These are phyloP conservation scores for Cladosporium sp. DNA, from an alignment of 2,329 filamentous ascomycete genomes.

Conservation along the genomic window DNA sequence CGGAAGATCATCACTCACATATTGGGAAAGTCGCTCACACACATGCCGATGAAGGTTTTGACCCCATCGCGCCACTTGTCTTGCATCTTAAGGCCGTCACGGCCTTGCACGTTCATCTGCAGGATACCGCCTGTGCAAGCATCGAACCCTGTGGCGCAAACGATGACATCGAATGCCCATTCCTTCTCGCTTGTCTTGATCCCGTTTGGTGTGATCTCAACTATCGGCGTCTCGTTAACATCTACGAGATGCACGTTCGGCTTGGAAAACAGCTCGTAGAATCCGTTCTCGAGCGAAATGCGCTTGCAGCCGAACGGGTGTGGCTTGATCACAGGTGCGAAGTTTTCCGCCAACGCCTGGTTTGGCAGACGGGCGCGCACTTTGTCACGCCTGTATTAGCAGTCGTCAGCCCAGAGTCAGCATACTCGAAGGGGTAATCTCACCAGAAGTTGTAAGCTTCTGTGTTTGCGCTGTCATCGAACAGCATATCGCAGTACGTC, in stretches of 20 bases:
- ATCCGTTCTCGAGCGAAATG: slow-evolving; percentile 32
- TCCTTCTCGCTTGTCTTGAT: slow-evolving; percentile 39
- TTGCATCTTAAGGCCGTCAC: slow-evolving; percentile 35
- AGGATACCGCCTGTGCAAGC: slow-evolving; percentile 31
- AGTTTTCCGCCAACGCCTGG: slow-evolving; percentile 6
- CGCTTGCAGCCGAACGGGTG: slow-evolving; percentile 13
- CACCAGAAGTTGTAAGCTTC: slow-evolving; percentile 41
- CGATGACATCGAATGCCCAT: slow-evolving; percentile 41
- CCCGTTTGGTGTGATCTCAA: slow-evolving; percentile 39
- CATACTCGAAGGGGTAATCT: neutral
- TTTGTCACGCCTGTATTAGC: neutral
- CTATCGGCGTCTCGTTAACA: slow-evolving; percentile 38
- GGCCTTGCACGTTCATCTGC: slow-evolving; percentile 33
- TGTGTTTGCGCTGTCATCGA: slow-evolving; percentile 36
- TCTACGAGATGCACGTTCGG: slow-evolving; percentile 37
- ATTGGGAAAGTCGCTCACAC: slow-evolving; percentile 31
- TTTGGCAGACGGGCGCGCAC: slow-evolving; percentile 9
- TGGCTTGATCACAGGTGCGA: slow-evolving; percentile 2
- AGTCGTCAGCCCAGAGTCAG: neutral
- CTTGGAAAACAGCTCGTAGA: slow-evolving; percentile 7
- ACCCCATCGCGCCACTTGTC: slow-evolving; percentile 41
- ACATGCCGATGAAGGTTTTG: slow-evolving; percentile 38
- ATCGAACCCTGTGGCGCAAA: slow-evolving; percentile 45
- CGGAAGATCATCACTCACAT: neutral
- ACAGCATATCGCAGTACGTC: slow-evolving; percentile 33